Evolutionary conservation across 345 rosid species (phyloP).

Genomic region (Pelargonium nanum): DNA sequence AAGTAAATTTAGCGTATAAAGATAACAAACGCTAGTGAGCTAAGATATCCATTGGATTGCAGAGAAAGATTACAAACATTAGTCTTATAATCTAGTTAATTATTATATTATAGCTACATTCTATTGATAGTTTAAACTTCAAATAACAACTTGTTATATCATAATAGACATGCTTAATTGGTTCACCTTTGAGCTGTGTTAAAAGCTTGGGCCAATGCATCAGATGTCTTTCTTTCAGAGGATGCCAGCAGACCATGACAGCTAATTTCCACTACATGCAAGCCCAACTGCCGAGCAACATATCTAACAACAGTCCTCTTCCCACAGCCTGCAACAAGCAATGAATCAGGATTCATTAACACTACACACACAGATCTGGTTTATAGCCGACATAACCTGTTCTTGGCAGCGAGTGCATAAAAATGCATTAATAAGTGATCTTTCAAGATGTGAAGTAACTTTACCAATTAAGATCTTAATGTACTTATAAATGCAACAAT

Average conservation of each 20-base stretch:
- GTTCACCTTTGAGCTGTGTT: conserved; percentile 72
- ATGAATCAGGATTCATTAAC: conserved; percentile 8
- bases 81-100: background rate
- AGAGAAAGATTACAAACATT: background rate
- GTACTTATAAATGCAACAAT: conserved; percentile 8
- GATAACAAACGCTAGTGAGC: too few relatives aligned
- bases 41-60: background rate
- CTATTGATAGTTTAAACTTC: background rate
- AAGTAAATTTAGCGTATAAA: too few relatives aligned
- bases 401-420: background rate
- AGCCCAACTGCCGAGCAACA: conserved; percentile 62
- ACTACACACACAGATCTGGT: background rate
- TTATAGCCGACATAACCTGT: background rate
- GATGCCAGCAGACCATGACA: conserved; percentile 71
- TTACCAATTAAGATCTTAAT: background rate
- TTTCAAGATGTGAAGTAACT: background rate
- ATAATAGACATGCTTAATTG: conserved; percentile 13
- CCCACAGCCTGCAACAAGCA: conserved; percentile 60
- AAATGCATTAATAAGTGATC: background rate
- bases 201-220: conserved; percentile 77
- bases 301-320: conserved; percentile 80
- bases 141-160: conserved; percentile 1
- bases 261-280: conserved; percentile 89
- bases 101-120: too few relatives aligned
- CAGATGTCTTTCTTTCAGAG: conserved; percentile 63